Base-by-base conservation (phyloP, 345 rosid species). In the Capsella bursapastoris region DNA sequence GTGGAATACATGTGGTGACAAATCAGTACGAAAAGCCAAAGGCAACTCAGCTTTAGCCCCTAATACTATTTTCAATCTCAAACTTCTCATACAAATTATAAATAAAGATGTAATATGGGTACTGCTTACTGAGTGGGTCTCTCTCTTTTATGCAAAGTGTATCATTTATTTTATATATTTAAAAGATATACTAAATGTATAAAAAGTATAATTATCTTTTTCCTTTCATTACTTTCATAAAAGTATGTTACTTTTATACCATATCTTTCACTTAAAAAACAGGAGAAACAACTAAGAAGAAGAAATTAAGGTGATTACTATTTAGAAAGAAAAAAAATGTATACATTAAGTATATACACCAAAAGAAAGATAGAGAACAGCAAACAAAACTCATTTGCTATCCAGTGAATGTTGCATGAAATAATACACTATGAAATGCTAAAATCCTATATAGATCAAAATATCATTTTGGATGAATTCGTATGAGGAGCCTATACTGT, bases 1-100 rank as follows among this genome's bases (percentile, higher is more conserved):
- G 90, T 85, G 96, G 89, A 84, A 66, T 81, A 85, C 96, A 90
- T 90, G 96, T 92, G 95, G 78, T 85, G 86, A 87, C 92, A 84
- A 84, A 85, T 80, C 84, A 78, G 86, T 85, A 85, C 71, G 76
- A 85, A 81, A 87, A 84, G 83, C 79, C 85, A 82, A 88, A 86
- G 89, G 89, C 90, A 81, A 79, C 74, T 83, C 88, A 82, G 86
- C 90, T 86, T 83, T 84, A 71, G 0, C 27, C 44, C 47, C 34
- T 56, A 13, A 44, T 45, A 73, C 31, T 44, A 14, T 43, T 74
- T 68, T 70, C 58, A 68, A 69, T 68, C 77, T 75, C 67, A 72
- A 69, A 75, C 80, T 80, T 84, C 76, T 61, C 61, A 82, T 60
- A 74, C 66, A 31, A 15, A 72, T 29, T 22, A 22, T 11, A 32